Conservation (phyloP, 1,284 basidiomycete genomes). For the Laetiporus sulphureus region DNA sequence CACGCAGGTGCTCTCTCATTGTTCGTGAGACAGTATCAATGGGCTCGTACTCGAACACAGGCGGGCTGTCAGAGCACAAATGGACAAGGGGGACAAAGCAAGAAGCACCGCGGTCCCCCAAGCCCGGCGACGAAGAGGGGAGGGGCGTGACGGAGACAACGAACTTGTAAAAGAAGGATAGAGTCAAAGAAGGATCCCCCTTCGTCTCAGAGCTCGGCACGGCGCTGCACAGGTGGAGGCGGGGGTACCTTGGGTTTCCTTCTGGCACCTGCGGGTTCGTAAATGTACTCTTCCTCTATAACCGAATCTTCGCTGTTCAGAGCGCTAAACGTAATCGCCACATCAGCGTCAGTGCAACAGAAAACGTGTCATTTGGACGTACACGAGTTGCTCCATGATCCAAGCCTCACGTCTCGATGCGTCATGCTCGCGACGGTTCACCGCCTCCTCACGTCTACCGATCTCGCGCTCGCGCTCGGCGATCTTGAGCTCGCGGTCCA, state of each 20-base stretch:
- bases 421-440: constrained; percentile 78
- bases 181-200: constrained; percentile 45
- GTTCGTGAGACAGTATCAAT: constrained; percentile 9
- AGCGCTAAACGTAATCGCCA: constrained; percentile 43
- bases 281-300: constrained; percentile 74
- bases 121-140: constrained; percentile 76
- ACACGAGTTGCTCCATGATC: constrained; percentile 89
- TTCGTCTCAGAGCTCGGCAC: constrained; percentile 89
- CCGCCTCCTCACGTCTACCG: constrained; percentile 70
- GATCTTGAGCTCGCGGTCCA: constrained; percentile 76
- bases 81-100: constrained; percentile 70
- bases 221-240: constrained; percentile 65
- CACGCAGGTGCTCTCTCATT: background rate
- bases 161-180: constrained; percentile 43
- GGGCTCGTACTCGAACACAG: constrained; percentile 28
- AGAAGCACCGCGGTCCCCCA: constrained; percentile 72
- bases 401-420: constrained; percentile 76
- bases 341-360: constrained; percentile 12
- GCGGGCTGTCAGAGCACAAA: constrained; percentile 41
- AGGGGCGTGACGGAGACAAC: constrained; percentile 50
- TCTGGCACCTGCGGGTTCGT: constrained; percentile 59
- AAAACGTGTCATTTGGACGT: constrained; percentile 25
- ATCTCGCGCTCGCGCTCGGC: constrained; percentile 79
- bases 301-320: constrained; percentile 60
- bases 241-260: constrained; percentile 84